A percentile compares a stretch with the other conserved stretches of the same genome.
These are phyloP conservation scores for Phenoliferia sp. DNA, from an alignment of 1,284 basidiomycete genomes.

Conservation along the genomic window DNA sequence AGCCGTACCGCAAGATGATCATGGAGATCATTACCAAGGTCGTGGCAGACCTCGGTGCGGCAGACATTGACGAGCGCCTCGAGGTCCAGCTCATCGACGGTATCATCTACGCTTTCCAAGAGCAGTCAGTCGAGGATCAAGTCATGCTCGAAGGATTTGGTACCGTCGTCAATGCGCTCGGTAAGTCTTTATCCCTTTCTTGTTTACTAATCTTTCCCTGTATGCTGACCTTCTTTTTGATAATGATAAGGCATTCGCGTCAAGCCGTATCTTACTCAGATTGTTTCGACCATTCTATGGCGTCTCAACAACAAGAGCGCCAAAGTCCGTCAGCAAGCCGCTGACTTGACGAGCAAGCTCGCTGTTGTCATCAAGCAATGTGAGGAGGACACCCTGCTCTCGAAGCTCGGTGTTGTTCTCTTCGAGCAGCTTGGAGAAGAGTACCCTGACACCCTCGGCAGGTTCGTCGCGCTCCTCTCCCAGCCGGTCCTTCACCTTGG, in stretches of 20 bases:
- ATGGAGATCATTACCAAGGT: conserved; percentile 99
- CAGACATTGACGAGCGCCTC: conserved; percentile 88
- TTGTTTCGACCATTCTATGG: conserved; percentile 99
- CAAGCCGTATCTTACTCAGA: conserved; percentile 97
- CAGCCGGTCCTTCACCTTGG: not conserved
- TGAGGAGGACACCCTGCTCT: conserved; percentile 90
- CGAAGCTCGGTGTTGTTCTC: conserved; percentile 92
- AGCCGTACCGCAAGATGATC: conserved; percentile 98
- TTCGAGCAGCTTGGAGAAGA: conserved; percentile 99
- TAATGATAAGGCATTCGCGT: conserved; percentile 73
- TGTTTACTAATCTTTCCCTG: not conserved
- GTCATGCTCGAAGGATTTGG: conserved; percentile 99
- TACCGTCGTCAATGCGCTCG: conserved; percentile 90
- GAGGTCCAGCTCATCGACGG: conserved; percentile 94
- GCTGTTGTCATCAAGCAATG: conserved; percentile 99
- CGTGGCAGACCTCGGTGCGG: conserved; percentile 82
- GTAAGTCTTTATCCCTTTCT: conserved; percentile 38
- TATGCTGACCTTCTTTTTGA: not conserved
- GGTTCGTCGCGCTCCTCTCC: conserved; percentile 40
- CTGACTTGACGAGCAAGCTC: conserved; percentile 88
- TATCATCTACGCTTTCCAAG: conserved; percentile 99
- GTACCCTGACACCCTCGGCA: conserved; percentile 94
- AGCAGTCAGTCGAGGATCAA: conserved; percentile 97
- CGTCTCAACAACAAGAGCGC: conserved; percentile 98
- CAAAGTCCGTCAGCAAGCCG: conserved; percentile 97